Evolutionary conservation across 176 grass and related monocot genomes (phyloP).

Genomic region (Themeda triandra): DNA sequence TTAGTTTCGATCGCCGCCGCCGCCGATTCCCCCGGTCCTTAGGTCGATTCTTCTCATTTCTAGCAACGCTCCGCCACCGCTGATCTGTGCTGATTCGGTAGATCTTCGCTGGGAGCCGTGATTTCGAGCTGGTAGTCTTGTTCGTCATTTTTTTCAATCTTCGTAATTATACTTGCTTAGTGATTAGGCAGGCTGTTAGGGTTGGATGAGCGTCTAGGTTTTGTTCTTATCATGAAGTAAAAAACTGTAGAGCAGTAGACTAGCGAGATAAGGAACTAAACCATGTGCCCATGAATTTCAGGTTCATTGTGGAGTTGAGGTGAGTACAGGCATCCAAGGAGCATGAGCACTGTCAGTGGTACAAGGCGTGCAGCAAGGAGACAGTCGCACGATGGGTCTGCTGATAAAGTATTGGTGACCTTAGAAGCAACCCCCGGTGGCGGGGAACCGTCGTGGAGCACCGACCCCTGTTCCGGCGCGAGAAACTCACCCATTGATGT

Average conservation of each 20-base stretch:
- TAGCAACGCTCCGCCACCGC: neutral
- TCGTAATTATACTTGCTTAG: neutral
- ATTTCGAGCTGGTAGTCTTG: neutral
- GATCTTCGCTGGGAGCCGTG: neutral
- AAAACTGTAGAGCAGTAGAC: neutral
- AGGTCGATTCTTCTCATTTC: neutral
- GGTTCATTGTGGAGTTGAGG: conserved; percentile 5
- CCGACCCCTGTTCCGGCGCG: conserved; percentile 3
- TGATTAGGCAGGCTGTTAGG: neutral
- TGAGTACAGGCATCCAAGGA: neutral
- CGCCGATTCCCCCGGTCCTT: neutral
- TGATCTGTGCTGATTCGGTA: neutral
- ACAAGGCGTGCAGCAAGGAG: conserved; percentile 19
- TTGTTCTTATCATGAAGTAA: neutral
- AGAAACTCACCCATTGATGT: conserved; percentile 43
- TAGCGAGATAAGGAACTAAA: neutral
- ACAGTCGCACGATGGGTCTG: conserved; percentile 16
- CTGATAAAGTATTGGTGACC: conserved; percentile 42
- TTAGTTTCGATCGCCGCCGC: neutral
- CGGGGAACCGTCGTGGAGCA: neutral
- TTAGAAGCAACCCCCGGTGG: conserved; percentile 4
- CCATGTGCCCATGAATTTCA: conserved; percentile 11
- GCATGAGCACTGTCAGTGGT: conserved; percentile 31
- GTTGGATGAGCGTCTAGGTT: neutral
- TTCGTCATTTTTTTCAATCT: neutral